Conservation (phyloP, 169 alveolate genomes). For the Eimeria acervulina region DNA sequence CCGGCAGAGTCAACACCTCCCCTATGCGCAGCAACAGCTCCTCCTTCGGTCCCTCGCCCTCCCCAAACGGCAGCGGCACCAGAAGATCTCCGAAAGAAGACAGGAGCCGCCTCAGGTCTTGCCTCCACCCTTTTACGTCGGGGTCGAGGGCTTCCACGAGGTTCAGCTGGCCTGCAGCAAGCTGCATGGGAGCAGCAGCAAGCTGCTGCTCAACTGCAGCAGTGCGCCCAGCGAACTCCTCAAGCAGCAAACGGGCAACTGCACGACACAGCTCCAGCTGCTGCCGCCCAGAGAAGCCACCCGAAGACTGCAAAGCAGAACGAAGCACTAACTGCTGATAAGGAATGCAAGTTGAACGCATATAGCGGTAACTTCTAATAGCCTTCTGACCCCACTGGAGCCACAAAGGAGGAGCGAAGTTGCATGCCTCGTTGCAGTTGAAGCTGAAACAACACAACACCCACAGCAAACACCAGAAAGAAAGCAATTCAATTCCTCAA, state of each 20-base stretch:
- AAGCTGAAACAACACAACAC: constrained; percentile 79
- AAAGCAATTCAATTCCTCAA: neutral
- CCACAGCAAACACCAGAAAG: neutral
- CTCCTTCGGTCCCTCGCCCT: constrained; percentile 45
- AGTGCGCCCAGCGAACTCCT: constrained; percentile 50
- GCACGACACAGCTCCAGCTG: constrained; percentile 68
- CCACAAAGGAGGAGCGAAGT: constrained; percentile 95
- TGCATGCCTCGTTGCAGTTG: constrained; percentile 98
- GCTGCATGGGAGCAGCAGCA: constrained; percentile 61
- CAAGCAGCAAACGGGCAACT: constrained; percentile 34
- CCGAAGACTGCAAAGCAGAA: constrained; percentile 32
- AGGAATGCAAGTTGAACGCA: constrained; percentile 90
- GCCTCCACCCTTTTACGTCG: constrained; percentile 30
- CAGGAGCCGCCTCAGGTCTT: constrained; percentile 3
- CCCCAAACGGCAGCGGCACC: constrained; percentile 16
- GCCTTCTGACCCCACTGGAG: constrained; percentile 90
- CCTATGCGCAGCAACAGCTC: constrained; percentile 56
- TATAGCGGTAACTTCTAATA: constrained; percentile 86
- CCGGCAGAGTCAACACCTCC: constrained; percentile 66
- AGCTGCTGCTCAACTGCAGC: constrained; percentile 52
- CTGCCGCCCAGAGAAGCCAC: constrained; percentile 57
- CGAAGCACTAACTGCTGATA: constrained; percentile 84
- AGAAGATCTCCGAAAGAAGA: constrained; percentile 34
- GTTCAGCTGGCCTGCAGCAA: constrained; percentile 58
- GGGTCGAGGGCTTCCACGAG: constrained; percentile 36